Evolutionary conservation across 2,329 filamentous ascomycete species (phyloP), one percentile per base, ranked within the genome.

Genomic region (Aureobasidium sp.): DNA sequence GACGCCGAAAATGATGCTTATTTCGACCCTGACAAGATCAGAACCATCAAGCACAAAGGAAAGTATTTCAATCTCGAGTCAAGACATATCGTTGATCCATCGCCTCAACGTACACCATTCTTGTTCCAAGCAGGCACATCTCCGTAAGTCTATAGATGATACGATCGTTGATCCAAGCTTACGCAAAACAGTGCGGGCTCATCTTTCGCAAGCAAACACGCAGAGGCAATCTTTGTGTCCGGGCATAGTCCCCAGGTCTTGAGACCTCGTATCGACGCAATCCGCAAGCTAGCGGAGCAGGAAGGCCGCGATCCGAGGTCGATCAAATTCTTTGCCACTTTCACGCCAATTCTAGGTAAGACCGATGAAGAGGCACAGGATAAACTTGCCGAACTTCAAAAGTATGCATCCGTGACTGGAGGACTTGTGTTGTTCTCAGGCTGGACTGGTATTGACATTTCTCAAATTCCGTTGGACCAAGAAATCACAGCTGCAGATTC

Each of bases 91-190:
- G 88, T 87, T 65, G 85, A 91, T 60, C 90, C 90, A 0, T 86
- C 85, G 56, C 90, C 90, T 0, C 91, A 93, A 71, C 80, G 91
- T 4, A 92, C 90, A 1, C 91, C 91, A 0, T 81, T 93, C 2
- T 84, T 93, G 6, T 82, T 93, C 4, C 91, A 93, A 75, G 91
- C 91, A 0, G 91, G 91, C 0, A 91, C 90, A 0, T 91, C 88
- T n/a, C n/a, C n/a, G n/a, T n/a, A n/a, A n/a, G n/a, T n/a, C n/a
- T n/a, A n/a, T n/a, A n/a, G n/a, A n/a, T n/a, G n/a, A n/a, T n/a
- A n/a, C n/a, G n/a, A n/a, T n/a, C n/a, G n/a, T n/a, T n/a, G n/a
- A n/a, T n/a, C n/a, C n/a, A n/a, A n/a, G n/a, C n/a, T n/a, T n/a
- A n/a, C n/a, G n/a, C n/a, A n/a, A n/a, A n/a, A n/a, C 0, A 86